Evolutionary conservation across 805 yeast species (phyloP).

Genomic region (Spathaspora sp.): DNA sequence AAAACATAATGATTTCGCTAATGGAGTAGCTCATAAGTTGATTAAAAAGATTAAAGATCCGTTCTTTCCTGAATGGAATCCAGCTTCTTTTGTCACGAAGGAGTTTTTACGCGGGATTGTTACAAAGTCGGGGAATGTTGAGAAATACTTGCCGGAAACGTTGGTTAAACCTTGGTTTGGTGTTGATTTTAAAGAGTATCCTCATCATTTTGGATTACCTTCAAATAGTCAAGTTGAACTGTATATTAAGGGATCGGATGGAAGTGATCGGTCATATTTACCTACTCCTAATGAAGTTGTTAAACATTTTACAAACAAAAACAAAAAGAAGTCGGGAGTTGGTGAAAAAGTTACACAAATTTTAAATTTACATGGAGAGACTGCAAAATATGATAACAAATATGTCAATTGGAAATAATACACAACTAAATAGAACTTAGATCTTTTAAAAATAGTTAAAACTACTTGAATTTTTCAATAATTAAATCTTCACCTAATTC

Average conservation of each 20-base stretch:
- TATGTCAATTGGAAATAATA: slow-evolving; percentile 35
- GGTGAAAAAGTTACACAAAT: slow-evolving; percentile 55
- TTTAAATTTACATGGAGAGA: slow-evolving; percentile 54
- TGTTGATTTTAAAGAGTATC: slow-evolving; percentile 43
- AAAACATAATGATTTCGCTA: slow-evolving; percentile 55
- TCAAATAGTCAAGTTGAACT: slow-evolving; percentile 58
- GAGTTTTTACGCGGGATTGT: slow-evolving; percentile 17
- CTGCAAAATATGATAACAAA: slow-evolving; percentile 36
- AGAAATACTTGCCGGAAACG: slow-evolving; percentile 26
- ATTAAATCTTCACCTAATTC: slow-evolving; percentile 53
- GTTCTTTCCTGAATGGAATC: slow-evolving; percentile 24
- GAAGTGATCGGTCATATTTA: slow-evolving; percentile 60
- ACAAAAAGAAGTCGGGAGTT: slow-evolving; percentile 57
- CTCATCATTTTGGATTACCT: slow-evolving; percentile 78
- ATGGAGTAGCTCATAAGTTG: slow-evolving; percentile 62
- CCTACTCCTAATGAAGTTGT: slow-evolving; percentile 67
- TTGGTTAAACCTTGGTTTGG: slow-evolving; percentile 38
- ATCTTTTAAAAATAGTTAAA: too few relatives aligned
- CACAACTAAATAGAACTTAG: background rate
- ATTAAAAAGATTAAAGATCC: slow-evolving; percentile 60
- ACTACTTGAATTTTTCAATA: slow-evolving; percentile 30
- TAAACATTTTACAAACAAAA: slow-evolving; percentile 52
- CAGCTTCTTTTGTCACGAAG: slow-evolving; percentile 11
- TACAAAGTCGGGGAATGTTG: slow-evolving; percentile 16
- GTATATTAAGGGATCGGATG: slow-evolving; percentile 69